Evolutionary conservation across 2,329 filamentous ascomycete species (phyloP), one percentile per base, ranked within the genome.

Genomic region (Sporothrix brunneoviolacea): DNA sequence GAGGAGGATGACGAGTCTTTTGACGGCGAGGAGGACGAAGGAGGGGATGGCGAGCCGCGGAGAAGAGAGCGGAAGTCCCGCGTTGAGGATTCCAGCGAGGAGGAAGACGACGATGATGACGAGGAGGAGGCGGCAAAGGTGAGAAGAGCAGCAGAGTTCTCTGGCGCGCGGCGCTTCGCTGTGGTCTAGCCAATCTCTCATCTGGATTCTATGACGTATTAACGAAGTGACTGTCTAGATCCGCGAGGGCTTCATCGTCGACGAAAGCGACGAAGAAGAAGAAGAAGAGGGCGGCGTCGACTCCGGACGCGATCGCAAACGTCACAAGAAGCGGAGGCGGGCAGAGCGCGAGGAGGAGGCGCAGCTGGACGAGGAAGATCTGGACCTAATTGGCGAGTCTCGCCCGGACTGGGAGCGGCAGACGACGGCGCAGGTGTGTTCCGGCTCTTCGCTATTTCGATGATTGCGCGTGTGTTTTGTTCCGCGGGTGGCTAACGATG

Each of bases 191-290:
- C n/a, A n/a, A n/a, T 57, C 56, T 58, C 37, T 49, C 28, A 50
- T n/a, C 46, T 53, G 39, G 24, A 4, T n/a, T 40, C 13, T 15
- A 19, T 27, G 24, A 28, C 24, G 9, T 27, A 24, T 27, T 48
- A 24, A 48, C 39, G 2, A 28, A 6, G 7, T 22, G 10, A 3
- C n/a, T 21, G 8, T 10, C 21, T 61, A 95, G 90, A 80, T 95
- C 57, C 87, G 87, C 47, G 90, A 95, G 72, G 91, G 91, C 22
- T 98, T 97, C 70, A 96, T 98, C 58, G 89, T 95, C 56, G 89
- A 95, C 62, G 91, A 95, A 62, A 90, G 91, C 55, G 86, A 89
- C 59, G 85, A 89, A 50, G 86, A 89, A 59, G 85, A 89, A 48
- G 86, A 83, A 43, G 53, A 89, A 46, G 86, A 83, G 41, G 53